Evolutionary conservation across 2,329 filamentous ascomycete species (phyloP).

Genomic region (Mollisiaceae sp.): DNA sequence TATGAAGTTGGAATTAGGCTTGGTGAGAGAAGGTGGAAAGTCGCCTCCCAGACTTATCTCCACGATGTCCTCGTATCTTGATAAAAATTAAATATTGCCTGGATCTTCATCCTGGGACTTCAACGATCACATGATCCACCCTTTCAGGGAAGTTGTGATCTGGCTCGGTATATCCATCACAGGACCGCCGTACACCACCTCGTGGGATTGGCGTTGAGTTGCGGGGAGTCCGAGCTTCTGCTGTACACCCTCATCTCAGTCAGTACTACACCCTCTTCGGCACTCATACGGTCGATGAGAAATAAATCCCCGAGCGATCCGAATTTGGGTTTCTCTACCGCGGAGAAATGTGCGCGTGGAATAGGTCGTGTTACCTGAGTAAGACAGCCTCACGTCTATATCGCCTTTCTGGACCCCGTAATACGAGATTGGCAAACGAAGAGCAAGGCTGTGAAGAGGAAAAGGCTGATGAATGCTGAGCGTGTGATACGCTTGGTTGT

Average conservation of each 20-base stretch:
- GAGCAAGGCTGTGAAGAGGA: background rate
- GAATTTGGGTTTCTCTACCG: background rate
- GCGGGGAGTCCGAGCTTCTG: slow-evolving; percentile 10
- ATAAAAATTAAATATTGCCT: background rate
- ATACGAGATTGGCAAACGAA: slow-evolving; percentile 5
- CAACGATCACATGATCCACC: background rate
- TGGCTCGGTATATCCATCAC: background rate
- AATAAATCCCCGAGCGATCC: background rate
- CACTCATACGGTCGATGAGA: background rate
- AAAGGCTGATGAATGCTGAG: slow-evolving; percentile 8
- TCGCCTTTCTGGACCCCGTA: background rate
- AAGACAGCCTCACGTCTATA: slow-evolving; percentile 4
- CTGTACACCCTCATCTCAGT: slow-evolving; percentile 8
- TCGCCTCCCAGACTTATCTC: background rate
- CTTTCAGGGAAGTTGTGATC: background rate
- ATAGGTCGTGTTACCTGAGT: slow-evolving; percentile 4
- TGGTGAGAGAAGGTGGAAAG: background rate
- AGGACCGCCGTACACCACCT: slow-evolving; percentile 2
- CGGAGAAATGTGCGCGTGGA: slow-evolving; percentile 5
- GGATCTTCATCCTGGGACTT: background rate
- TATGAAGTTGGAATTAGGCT: background rate
- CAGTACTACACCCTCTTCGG: slow-evolving; percentile 5
- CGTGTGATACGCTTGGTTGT: slow-evolving; percentile 4
- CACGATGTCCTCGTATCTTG: background rate
- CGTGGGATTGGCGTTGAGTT: background rate